Conservation (phyloP, 2,329 filamentous ascomycete genomes). For the Pyrenophora graminea region DNA sequence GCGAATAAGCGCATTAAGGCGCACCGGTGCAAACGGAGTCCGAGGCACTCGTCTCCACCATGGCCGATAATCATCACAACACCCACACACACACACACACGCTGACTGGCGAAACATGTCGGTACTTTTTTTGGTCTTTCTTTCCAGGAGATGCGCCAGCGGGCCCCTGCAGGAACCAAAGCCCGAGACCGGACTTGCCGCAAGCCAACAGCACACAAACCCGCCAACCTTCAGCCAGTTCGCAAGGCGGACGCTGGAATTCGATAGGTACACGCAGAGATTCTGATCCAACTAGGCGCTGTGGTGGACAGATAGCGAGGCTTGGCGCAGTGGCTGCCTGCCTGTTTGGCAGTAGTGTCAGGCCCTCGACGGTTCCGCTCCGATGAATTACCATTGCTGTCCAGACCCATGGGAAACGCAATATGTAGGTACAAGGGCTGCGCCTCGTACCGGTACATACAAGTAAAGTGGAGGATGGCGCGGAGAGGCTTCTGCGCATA, state of each 20-base stretch:
- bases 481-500: background rate
- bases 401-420: background rate
- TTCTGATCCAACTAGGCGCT: slow-evolving; percentile 8
- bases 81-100: too few relatives aligned
- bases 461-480: background rate
- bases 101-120: too few relatives aligned
- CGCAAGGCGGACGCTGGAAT: background rate
- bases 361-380: slow-evolving; percentile 3
- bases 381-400: slow-evolving; percentile 1
- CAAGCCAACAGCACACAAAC: slow-evolving; percentile 1
- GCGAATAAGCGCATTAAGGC: background rate
- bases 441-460: background rate
- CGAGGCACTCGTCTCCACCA: too few relatives aligned
- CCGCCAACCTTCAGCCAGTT: slow-evolving; percentile 1
- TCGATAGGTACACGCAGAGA: slow-evolving; percentile 6
- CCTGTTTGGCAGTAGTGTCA: slow-evolving; percentile 15
- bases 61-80: too few relatives aligned
- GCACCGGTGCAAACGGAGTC: background rate
- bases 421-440: background rate
- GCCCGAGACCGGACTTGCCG: too few relatives aligned
- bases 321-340: slow-evolving; percentile 22
- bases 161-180: background rate
- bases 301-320: slow-evolving; percentile 12
- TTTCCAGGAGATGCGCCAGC: background rate
- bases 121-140: too few relatives aligned